Evolutionary conservation across 352 stramenopile genomes (phyloP), one percentile per base, ranked within the genome.

Genomic region (Saprolegnia parasitica): DNA sequence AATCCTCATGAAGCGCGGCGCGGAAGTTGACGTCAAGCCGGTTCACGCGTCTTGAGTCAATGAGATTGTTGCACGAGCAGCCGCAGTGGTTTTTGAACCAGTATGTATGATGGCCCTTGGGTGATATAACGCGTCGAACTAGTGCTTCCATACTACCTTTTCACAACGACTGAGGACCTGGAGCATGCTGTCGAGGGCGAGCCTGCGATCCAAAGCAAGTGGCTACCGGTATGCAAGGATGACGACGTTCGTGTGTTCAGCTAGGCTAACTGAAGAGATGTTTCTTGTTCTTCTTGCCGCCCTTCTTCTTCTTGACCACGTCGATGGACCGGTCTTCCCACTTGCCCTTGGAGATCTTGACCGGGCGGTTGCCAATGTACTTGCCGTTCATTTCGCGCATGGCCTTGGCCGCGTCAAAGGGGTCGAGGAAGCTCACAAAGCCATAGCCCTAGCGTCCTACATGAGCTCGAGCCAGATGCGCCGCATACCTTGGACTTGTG

Each of bases 321-420:
- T 96, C 91, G 46, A 96, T 87, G 73, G 98, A 95, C 58, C 93
- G 86, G 46, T 98, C 94, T 74, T 98, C 86, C 92, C 93, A 98
- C 75, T 97, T 96, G 80, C 90, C 97, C 60, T 97, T 91, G 74
- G 90, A 96, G 37, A 99, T 84, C 75, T 98, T 96, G 37, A 98
- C 97, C 0, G 93, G 95, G 13, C 95, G 83, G 32, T 93, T 95
- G 39, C 91, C 92, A 73, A 98, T 92, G 83, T 97, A 98, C 72
- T 96, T 97, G 65, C 96, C 92, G 79, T 98, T 97, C 91, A 98
- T 98, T 78, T 99, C 95, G 37, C 95, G 79, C 71, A 98, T 83
- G 9, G 95, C 95, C 57, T 94, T 95, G 5, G 93, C 94, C 74
- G 88, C 98, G 74, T 98, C 94, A 70, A 98, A 95, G 15, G 92